Percentiles rank a stretch among this genome's conserved stretches.
phyloP scores from a whole-genome alignment of 495 filamentous ascomycete species.

The Talaromyces stipitatus region DNA sequence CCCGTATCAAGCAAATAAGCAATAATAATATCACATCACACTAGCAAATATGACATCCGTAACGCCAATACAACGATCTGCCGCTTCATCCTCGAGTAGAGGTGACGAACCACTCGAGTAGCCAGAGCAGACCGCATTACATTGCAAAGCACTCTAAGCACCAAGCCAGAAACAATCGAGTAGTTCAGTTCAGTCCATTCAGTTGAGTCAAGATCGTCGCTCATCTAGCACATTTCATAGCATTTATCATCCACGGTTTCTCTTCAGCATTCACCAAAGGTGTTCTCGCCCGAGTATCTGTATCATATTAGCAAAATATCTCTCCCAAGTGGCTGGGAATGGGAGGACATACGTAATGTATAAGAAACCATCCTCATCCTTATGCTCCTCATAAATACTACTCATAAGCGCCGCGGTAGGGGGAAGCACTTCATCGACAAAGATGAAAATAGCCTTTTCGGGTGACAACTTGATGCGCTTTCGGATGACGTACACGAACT shows the following conservation, averaged over 20 bases:
- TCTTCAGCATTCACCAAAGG: conserved; percentile 64
- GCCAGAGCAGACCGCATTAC: neutral
- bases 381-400: conserved; percentile 99
- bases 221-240: neutral
- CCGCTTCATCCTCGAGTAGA: neutral
- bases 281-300: conserved; percentile 99
- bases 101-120: neutral
- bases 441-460: conserved; percentile 99
- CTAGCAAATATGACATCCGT: neutral
- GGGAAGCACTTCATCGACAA: conserved; percentile 96
- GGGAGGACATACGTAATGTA: conserved; percentile 46
- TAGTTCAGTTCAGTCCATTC: neutral
- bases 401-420: conserved; percentile 98
- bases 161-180: too few species aligned
- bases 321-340: conserved; percentile 6
- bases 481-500: conserved; percentile 99
- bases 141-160: neutral
- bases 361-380: conserved; percentile 55
- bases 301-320: conserved; percentile 32
- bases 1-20: neutral
- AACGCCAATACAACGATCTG: conserved; percentile 6
- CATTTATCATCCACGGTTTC: neutral
- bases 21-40: neutral
- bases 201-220: neutral
- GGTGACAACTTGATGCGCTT: conserved; percentile 99